Evolutionary conservation across 1,284 basidiomycete species (phyloP).

Genomic region (Lentinula novae-zelandiae): DNA sequence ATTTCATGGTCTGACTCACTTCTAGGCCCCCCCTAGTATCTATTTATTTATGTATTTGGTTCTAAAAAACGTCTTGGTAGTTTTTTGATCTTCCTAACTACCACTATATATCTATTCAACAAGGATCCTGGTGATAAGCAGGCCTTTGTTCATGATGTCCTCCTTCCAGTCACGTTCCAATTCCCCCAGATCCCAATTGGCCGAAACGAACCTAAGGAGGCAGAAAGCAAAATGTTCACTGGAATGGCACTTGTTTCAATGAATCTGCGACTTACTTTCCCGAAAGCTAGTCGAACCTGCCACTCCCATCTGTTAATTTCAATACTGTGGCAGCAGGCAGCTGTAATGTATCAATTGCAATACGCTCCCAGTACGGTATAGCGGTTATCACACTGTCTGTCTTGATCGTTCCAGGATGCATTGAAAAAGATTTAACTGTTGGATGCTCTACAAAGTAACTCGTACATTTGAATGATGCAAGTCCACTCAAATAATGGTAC

Average conservation of each 20-base stretch:
- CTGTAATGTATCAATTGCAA: slow-evolving; percentile 5
- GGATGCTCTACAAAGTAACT: background rate
- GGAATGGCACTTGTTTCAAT: no score
- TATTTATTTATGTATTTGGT: no score
- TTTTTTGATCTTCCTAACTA: no score
- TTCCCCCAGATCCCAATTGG: slow-evolving; percentile 7
- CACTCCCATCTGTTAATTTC: slow-evolving; percentile 2
- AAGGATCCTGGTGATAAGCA: background rate
- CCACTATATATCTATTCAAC: background rate
- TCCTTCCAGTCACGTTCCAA: slow-evolving; percentile 3
- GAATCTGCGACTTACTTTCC: background rate
- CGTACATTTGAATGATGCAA: no score
- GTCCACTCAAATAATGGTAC: no score
- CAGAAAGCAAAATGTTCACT: no score
- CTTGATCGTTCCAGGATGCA: slow-evolving; percentile 8
- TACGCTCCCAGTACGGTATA: background rate
- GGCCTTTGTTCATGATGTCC: background rate
- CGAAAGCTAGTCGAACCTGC: slow-evolving; percentile 1
- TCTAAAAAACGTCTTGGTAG: no score
- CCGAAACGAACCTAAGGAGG: background rate
- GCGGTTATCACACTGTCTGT: background rate
- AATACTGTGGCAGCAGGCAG: slow-evolving; percentile 3
- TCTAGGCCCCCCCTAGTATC: no score
- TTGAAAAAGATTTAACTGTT: background rate
- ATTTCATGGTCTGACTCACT: no score